Evolutionary conservation across 2,329 filamentous ascomycete genomes (phyloP).

Genomic region (Cryoendolithus antarcticus): DNA sequence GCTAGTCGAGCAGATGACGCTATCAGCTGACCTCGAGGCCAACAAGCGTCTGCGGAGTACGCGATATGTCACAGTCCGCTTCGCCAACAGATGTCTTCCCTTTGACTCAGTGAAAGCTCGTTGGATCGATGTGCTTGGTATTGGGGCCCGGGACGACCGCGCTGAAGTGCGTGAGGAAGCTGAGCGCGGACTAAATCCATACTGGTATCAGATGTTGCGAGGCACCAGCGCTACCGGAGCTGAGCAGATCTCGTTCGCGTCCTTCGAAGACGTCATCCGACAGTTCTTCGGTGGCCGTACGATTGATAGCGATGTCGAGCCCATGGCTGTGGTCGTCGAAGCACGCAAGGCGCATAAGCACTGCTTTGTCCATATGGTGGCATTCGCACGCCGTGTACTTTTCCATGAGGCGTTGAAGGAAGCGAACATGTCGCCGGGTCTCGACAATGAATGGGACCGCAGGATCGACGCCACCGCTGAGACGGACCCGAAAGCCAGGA

Average conservation of each 20-base stretch:
- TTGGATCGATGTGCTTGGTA: slow-evolving; percentile 79
- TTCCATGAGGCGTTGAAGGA: slow-evolving; percentile 42
- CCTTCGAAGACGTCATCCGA: slow-evolving; percentile 32
- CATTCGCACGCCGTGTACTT: slow-evolving; percentile 40
- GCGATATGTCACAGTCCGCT: slow-evolving; percentile 72
- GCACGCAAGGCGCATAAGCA: slow-evolving; percentile 10
- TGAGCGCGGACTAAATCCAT: slow-evolving; percentile 70
- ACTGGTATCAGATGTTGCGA: slow-evolving; percentile 57
- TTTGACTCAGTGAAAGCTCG: slow-evolving; percentile 68
- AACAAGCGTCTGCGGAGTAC: slow-evolving; percentile 46
- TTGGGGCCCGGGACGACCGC: slow-evolving; percentile 56
- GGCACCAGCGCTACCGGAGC: slow-evolving; percentile 15
- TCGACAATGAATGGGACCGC: slow-evolving; percentile 72
- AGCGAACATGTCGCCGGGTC: slow-evolving; percentile 27
- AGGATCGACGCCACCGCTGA: slow-evolving; percentile 61
- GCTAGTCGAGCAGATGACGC: slow-evolving; percentile 47
- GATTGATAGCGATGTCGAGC: slow-evolving; percentile 16
- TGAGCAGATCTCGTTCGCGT: slow-evolving; percentile 27
- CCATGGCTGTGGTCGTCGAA: slow-evolving; percentile 11
- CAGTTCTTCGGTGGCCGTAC: slow-evolving; percentile 31
- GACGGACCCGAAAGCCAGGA: slow-evolving; percentile 54
- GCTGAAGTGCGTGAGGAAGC: slow-evolving; percentile 85
- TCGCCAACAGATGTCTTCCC: slow-evolving; percentile 76
- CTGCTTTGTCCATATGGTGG: slow-evolving; percentile 17
- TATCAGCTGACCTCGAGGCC: slow-evolving; percentile 19